A percentile compares a stretch with the other conserved stretches of the same genome.
Evolutionary conservation across 352 stramenopile genomes (phyloP).

Genomic region (Phytopythium mirpurense): DNA sequence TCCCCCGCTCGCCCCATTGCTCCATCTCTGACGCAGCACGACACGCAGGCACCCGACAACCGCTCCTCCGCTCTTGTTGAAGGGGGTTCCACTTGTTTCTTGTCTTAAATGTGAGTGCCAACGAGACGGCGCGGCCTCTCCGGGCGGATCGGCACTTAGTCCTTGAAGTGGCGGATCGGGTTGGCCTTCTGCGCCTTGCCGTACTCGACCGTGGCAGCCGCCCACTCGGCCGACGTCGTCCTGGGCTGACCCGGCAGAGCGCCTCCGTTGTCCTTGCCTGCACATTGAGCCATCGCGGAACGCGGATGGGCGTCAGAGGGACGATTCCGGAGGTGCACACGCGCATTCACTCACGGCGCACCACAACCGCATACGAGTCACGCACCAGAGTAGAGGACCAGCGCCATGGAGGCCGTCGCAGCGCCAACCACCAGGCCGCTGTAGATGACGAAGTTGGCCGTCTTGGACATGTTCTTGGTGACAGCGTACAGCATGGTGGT

Average conservation of each 20-base stretch:
- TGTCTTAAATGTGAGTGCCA: conserved; percentile 17
- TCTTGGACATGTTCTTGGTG: conserved; percentile 66
- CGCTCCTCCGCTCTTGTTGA: not conserved
- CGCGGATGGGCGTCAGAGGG: not conserved
- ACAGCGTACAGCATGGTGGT: conserved; percentile 56
- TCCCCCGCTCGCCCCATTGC: not conserved
- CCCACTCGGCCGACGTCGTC: conserved; percentile 75
- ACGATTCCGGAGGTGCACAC: not conserved
- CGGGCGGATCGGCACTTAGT: conserved; percentile 41
- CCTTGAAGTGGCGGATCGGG: conserved; percentile 78
- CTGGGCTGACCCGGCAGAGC: conserved; percentile 41
- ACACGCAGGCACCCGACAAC: not conserved
- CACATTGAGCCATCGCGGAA: conserved; percentile 1
- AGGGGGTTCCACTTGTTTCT: conserved; percentile 15
- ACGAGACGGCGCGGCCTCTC: conserved; percentile 8
- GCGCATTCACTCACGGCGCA: not conserved
- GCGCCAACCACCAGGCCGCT: conserved; percentile 29
- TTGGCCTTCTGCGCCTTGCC: conserved; percentile 78
- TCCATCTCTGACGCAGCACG: not conserved
- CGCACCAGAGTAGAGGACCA: conserved; percentile 62
- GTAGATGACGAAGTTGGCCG: conserved; percentile 43
- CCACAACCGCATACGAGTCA: too few relatives aligned
- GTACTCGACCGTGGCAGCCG: conserved; percentile 71
- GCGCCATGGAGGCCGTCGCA: conserved; percentile 44
- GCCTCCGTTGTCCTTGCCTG: conserved; percentile 64